Evolutionary conservation across 768 basidiomycete species (phyloP), one percentile per base, ranked within the genome.

Genomic region (Collybiopsis luxurians): DNA sequence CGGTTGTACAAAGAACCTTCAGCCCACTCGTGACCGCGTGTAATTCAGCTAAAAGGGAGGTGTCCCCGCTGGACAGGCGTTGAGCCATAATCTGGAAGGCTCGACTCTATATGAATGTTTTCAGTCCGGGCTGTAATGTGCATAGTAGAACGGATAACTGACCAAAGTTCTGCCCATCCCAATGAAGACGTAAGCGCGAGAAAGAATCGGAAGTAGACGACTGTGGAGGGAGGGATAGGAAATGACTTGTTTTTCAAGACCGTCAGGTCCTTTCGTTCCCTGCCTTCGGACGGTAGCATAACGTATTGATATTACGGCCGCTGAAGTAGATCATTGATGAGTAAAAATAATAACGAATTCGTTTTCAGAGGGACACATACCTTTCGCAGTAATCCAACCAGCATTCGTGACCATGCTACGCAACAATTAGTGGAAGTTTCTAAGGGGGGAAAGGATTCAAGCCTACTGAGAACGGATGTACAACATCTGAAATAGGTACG

Each of bases 251-350:
- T 73, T 76, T 63, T 91, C 90, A 11, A 86, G 68, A 1, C 82
- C 81, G 54, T 77, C 72, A 2, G 76, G 42, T 19, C 76, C 78
- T 26, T 64, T 64, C 64, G 77, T 74, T 11, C 89, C 88, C 67
- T 91, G 90, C 38, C 89, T 74, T 5, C 89, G 81, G 40, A 90
- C 85, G 7, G 84, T 87, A 4, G 83, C 76, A 63, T 92, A 92
- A 1, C 90, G 81, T 38, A 90, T 81, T 0, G 89, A 74, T 39
- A 90, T 78, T 2, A 80, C 87, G 12, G 79, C 79, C 59, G 79
- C 83, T 83, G 13, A 9, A 27, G 10, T 51, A 31, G 17, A 39
- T 15, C 38, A 17, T 13, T 45, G 21, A 21, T 49, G 4, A 56
- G 10, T 34, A 28, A 9, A 34, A 15, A 9, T 42, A 19, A 17